Evolutionary conservation across 169 alveolate species (phyloP).

Genomic region (Blepharisma undulans): DNA sequence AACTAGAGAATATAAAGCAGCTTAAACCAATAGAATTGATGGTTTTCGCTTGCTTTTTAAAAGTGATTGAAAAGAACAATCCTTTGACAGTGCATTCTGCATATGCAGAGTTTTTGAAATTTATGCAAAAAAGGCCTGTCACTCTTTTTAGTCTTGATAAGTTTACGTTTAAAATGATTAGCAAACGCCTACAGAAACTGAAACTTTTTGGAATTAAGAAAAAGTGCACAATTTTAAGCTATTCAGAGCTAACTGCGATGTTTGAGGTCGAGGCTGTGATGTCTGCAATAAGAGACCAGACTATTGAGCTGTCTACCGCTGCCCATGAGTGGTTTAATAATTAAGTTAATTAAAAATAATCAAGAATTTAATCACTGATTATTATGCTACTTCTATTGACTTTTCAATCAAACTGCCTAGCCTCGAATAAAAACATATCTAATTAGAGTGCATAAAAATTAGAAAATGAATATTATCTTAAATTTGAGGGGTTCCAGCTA

Average conservation of each 20-base stretch:
- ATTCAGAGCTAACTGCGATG: background rate
- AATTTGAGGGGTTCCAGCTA: slow-evolving; percentile 44
- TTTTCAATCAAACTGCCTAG: too few relatives aligned
- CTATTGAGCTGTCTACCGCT: slow-evolving; percentile 11
- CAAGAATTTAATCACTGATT: too few relatives aligned
- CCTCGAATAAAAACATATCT: too few relatives aligned
- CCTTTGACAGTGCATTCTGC: background rate
- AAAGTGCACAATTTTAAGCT: background rate
- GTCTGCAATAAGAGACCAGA: background rate
- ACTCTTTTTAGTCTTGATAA: background rate
- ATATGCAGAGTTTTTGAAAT: background rate
- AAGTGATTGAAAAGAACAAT: background rate
- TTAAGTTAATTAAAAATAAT: background rate
- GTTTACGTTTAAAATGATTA: slow-evolving; percentile 6
- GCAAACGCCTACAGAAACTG: background rate
- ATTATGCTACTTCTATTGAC: too few relatives aligned
- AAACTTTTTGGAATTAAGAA: background rate
- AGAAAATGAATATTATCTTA: background rate
- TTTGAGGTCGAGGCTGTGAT: background rate
- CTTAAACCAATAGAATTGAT: slow-evolving; percentile 5
- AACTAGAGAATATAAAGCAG: background rate
- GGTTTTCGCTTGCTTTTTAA: background rate
- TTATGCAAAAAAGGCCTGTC: background rate
- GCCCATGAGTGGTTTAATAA: slow-evolving; percentile 13
- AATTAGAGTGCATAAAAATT: too few relatives aligned